A percentile compares a stretch with the other conserved stretches of the same genome.
phyloP scores from a whole-genome alignment of 176 grass and related monocot genomes.

The Triticum aestivum region DNA sequence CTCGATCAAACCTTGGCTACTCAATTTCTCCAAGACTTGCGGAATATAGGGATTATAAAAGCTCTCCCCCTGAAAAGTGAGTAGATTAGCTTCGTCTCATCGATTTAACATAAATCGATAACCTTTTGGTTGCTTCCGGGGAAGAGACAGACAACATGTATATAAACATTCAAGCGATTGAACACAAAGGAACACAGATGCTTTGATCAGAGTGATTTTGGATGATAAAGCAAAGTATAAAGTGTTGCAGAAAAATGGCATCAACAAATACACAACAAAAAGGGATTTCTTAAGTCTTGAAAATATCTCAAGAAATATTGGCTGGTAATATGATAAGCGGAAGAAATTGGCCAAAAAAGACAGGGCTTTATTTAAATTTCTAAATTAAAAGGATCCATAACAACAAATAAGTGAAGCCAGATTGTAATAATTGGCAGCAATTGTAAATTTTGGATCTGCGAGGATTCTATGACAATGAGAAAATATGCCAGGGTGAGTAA shows the following conservation, averaged over 20 bases:
- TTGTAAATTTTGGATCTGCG: neutral
- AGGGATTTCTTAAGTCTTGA: neutral
- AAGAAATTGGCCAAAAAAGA: neutral
- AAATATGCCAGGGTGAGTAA: neutral
- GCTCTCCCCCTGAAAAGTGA: conserved; percentile 76
- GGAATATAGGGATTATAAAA: conserved; percentile 97
- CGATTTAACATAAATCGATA: conserved; percentile 12
- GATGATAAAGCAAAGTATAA: neutral
- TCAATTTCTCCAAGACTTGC: conserved; percentile 63
- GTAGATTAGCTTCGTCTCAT: neutral
- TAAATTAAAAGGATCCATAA: neutral
- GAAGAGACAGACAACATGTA: neutral
- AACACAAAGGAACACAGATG: neutral
- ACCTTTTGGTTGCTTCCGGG: neutral
- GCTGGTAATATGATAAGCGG: neutral
- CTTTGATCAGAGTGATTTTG: neutral
- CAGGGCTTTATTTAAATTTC: neutral
- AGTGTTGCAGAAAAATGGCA: neutral
- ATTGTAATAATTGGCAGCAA: neutral
- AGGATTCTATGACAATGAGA: neutral
- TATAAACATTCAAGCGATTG: neutral
- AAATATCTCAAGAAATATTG: conserved; percentile 21
- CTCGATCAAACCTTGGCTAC: conserved; percentile 60
- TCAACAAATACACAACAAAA: neutral
- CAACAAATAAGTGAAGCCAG: neutral